Evolutionary conservation across 164 flowering plant genomes (phyloP).

Genomic region (Hamamelis virginiana): DNA sequence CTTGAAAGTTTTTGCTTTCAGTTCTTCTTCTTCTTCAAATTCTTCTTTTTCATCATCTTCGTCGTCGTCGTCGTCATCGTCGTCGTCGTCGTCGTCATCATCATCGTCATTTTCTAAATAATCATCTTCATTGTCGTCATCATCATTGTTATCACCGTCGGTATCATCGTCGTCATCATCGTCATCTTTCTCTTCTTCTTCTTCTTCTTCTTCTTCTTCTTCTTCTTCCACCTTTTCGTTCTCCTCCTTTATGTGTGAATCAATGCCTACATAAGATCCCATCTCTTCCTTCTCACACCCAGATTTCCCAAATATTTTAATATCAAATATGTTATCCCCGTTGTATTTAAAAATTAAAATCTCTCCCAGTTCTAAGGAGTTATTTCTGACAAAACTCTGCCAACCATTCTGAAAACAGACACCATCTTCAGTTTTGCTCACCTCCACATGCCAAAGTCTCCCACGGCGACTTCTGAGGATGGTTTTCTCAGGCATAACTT

Average conservation of each 20-base stretch:
- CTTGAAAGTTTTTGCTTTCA: neutral
- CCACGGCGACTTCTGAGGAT: slow-evolving; percentile 18
- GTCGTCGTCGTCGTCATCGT: neutral
- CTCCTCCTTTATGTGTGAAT: neutral
- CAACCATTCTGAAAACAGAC: slow-evolving; percentile 26
- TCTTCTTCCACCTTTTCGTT: neutral
- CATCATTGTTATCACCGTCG: neutral
- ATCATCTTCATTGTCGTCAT: neutral
- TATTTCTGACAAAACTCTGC: slow-evolving; percentile 21
- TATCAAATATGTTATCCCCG: slow-evolving; percentile 17
- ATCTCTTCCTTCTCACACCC: slow-evolving; percentile 27
- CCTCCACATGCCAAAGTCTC: slow-evolving; percentile 25
- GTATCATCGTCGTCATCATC: neutral
- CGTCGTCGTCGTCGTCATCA: slow-evolving; percentile 3
- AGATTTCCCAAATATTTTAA: slow-evolving; percentile 20
- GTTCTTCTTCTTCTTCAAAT: neutral
- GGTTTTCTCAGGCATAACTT: slow-evolving; percentile 8
- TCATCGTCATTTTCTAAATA: neutral
- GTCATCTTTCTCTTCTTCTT: neutral
- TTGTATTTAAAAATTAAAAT: slow-evolving; percentile 25
- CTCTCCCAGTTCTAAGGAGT: slow-evolving; percentile 22
- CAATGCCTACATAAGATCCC: neutral
- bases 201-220: neutral
- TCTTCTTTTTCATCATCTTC: neutral
- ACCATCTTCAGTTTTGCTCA: slow-evolving; percentile 3